Conservation (phyloP, 768 basidiomycete species). For the Leucocoprinus leucothites region DNA sequence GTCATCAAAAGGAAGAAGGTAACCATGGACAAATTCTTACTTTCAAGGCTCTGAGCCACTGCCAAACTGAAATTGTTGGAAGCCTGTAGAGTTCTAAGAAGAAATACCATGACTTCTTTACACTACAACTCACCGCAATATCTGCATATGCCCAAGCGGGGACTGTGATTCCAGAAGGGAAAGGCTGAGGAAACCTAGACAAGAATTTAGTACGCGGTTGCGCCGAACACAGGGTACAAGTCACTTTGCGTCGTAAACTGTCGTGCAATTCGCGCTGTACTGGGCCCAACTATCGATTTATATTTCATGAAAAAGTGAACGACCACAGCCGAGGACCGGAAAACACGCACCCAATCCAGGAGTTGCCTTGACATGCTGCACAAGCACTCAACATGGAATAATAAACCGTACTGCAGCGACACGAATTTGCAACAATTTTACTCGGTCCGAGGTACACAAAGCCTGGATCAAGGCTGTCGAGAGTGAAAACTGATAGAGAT, state of each 20-base stretch:
- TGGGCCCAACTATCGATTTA: slow-evolving; percentile 38
- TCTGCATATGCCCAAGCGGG: slow-evolving; percentile 50
- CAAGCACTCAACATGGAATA: slow-evolving; percentile 55
- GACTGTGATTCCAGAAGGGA: slow-evolving; percentile 40
- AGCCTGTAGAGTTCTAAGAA: slow-evolving; percentile 17
- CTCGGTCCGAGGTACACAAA: slow-evolving; percentile 38
- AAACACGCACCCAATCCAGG: slow-evolving; percentile 28
- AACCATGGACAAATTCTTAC: slow-evolving; percentile 2
- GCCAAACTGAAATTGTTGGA: slow-evolving; percentile 30
- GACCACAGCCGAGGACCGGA: background rate
- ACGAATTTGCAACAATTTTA: slow-evolving; percentile 30
- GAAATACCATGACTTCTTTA: background rate
- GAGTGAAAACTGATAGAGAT: slow-evolving; percentile 25
- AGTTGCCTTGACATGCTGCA: slow-evolving; percentile 40
- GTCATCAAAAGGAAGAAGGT: background rate
- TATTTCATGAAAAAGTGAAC: too few species aligned
- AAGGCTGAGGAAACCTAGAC: slow-evolving; percentile 30
- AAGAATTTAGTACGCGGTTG: background rate
- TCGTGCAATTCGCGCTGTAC: slow-evolving; percentile 46
- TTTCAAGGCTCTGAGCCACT: slow-evolving; percentile 27
- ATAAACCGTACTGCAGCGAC: slow-evolving; percentile 49
- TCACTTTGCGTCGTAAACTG: slow-evolving; percentile 32
- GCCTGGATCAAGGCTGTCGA: slow-evolving; percentile 26
- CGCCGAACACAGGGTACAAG: background rate
- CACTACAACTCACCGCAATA: slow-evolving; percentile 29